A percentile compares a stretch with the other conserved stretches of the same genome.
These are phyloP conservation scores for Jatropha multifida DNA, from an alignment of 441 rosid species.

Conservation along the genomic window DNA sequence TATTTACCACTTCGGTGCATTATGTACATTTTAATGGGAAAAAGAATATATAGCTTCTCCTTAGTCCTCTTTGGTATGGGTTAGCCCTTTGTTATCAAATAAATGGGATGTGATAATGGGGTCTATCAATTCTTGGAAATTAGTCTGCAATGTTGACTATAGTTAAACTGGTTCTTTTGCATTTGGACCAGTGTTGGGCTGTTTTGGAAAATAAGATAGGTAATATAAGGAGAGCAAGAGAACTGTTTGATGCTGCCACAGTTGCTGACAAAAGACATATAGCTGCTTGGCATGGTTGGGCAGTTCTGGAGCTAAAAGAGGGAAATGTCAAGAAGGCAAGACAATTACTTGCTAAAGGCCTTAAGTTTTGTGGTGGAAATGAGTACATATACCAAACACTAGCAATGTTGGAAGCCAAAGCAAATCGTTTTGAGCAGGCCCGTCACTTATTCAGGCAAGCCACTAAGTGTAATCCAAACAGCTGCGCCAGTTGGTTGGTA, in stretches of 20 bases:
- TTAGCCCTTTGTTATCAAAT: not conserved
- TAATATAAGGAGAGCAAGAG: constrained; percentile 81
- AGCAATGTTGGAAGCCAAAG: constrained; percentile 82
- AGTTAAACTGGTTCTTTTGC: not conserved
- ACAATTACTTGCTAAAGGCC: constrained; percentile 83
- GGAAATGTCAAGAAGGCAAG: constrained; percentile 93
- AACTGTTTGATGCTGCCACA: constrained; percentile 90
- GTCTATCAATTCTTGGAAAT: not conserved
- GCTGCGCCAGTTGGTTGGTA: constrained; percentile 99
- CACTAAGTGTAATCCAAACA: constrained; percentile 73
- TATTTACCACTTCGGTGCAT: not conserved
- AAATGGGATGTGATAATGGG: no score
- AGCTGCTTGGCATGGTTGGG: constrained; percentile 99
- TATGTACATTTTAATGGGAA: not conserved
- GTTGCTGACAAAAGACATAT: constrained; percentile 88
- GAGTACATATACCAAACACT: constrained; percentile 93
- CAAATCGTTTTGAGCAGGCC: constrained; percentile 71
- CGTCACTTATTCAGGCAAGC: constrained; percentile 83
- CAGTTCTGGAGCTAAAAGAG: constrained; percentile 85
- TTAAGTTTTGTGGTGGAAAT: constrained; percentile 76
- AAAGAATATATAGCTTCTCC: not conserved
- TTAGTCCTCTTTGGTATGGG: not conserved
- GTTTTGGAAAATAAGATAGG: constrained; percentile 86
- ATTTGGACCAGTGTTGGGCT: constrained; percentile 88
- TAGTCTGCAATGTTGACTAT: not conserved